Evolutionary conservation across 2,329 filamentous ascomycete genomes (phyloP).

Genomic region (Diaporthe batatas): DNA sequence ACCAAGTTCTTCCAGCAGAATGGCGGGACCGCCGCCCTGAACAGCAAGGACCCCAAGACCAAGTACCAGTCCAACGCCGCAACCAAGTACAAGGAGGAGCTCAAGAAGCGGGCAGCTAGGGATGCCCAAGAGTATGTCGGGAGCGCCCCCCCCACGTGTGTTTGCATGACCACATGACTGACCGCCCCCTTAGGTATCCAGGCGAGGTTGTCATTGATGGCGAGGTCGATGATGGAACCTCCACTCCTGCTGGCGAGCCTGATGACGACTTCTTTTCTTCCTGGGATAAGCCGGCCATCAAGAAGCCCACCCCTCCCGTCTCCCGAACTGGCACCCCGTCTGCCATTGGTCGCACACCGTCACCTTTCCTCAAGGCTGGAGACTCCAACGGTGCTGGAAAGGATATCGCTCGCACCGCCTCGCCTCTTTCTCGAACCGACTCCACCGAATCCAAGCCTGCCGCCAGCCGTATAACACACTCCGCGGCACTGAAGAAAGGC

Average conservation of each 20-base stretch:
- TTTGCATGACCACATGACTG: conserved; percentile 38
- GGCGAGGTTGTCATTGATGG: conserved; percentile 87
- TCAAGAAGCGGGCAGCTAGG: conserved; percentile 85
- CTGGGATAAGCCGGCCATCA: conserved; percentile 98
- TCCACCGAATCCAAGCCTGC: conserved; percentile 65
- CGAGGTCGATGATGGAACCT: conserved; percentile 73
- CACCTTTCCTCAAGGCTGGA: conserved; percentile 87
- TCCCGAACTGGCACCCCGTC: conserved; percentile 91
- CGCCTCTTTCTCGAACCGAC: conserved; percentile 79
- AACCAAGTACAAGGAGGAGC: conserved; percentile 97
- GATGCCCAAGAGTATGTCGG: conserved; percentile 84
- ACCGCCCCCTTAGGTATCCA: conserved; percentile 73
- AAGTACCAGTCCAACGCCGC: conserved; percentile 97
- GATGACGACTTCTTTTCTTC: conserved; percentile 98
- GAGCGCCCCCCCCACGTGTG: conserved; percentile 20
- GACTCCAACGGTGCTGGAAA: conserved; percentile 78
- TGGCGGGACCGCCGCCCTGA: conserved; percentile 91
- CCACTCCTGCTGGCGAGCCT: conserved; percentile 83
- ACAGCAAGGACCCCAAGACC: conserved; percentile 95
- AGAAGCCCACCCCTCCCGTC: conserved; percentile 92
- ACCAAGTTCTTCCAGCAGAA: conserved; percentile 99
- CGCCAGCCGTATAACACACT: conserved; percentile 80
- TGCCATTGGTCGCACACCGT: conserved; percentile 82
- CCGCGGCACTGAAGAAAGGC: conserved; percentile 85
- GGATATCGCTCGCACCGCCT: conserved; percentile 81